Evolutionary conservation across 2,329 filamentous ascomycete genomes (phyloP), one percentile per base, ranked within the genome.

Genomic region (Claviceps spartinae): DNA sequence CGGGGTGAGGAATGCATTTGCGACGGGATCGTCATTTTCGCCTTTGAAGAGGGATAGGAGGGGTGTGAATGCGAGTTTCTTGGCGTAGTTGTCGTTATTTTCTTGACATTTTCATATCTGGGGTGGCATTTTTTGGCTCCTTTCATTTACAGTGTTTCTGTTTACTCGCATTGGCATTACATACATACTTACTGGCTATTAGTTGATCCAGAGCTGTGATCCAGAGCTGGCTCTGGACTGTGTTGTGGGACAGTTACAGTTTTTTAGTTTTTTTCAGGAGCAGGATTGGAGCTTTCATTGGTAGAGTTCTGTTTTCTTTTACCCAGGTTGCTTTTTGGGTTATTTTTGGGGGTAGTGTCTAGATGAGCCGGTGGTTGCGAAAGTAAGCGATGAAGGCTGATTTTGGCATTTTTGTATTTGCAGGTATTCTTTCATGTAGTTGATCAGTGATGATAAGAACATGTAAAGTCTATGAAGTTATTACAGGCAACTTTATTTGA

Each of bases 31-130:
- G 18, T 61, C 72, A 4, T 88, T 89, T 63, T 88, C 85, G 18
- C 85, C 85, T 7, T 67, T 89, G 54, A 89, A 89, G 69, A 77
- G 78, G 62, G 81, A 88, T 49, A 76, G 77, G 53, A 78, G 81
- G 55, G 79, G 80, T 36, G 74, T 78, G 3, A 72, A 74, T 54
- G 79, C 80, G 51, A 83, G 80, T 60, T 83, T 83, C 58, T 63
- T 81, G 54, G 74, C 69, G 51, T 78, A 59, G 58, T 36, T 30
- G 34, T n/a, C n/a, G 3, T 20, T 36, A 8, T 11, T 42, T 41
- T 53, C 9, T 45, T 45, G 14, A 26, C 4, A n/a, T n/a, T 30
- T 30, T n/a, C n/a, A n/a, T 18, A 11, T 45, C 18, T 43, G 24
- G 24, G 13, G 3, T 24, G n/a, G 11, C 11, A 11, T 41, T 42